Evolutionary conservation across 352 stramenopile genomes (phyloP).

Genomic region (Elongisporangium prolatum): DNA sequence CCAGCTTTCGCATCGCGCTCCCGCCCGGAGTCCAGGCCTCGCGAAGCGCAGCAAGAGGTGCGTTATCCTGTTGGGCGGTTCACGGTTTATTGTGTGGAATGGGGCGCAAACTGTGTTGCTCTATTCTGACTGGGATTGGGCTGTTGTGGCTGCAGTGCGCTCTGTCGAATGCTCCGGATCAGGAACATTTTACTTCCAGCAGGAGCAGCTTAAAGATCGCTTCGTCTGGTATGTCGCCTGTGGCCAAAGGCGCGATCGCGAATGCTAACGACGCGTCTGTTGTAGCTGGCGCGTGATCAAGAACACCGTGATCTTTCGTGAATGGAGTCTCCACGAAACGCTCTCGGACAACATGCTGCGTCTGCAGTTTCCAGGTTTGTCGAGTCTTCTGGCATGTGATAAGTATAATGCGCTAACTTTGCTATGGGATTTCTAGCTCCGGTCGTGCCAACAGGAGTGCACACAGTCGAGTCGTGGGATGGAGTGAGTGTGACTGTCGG

Average conservation of each 20-base stretch:
- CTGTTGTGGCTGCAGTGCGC: constrained; percentile 28
- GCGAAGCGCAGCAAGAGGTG: constrained; percentile 45
- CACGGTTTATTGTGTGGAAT: too few species aligned
- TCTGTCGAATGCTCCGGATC: constrained; percentile 59
- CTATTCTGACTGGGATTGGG: neutral
- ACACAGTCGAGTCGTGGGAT: constrained; percentile 61
- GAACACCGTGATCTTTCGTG: constrained; percentile 65
- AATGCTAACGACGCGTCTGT: neutral
- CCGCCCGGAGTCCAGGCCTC: constrained; percentile 14
- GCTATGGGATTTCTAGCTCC: constrained; percentile 15
- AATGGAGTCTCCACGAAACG: constrained; percentile 66
- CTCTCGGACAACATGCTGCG: constrained; percentile 50
- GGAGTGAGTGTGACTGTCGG: constrained; percentile 44
- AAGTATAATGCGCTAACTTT: neutral
- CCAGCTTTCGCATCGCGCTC: constrained; percentile 28
- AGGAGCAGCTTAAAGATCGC: constrained; percentile 54
- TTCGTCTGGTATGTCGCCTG: constrained; percentile 41
- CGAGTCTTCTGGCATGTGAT: neutral
- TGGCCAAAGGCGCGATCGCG: neutral
- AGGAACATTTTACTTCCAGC: constrained; percentile 73
- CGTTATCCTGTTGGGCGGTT: constrained; percentile 1
- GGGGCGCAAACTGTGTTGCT: neutral
- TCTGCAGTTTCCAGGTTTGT: constrained; percentile 42
- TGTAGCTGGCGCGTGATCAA: constrained; percentile 64
- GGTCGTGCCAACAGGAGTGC: constrained; percentile 52